Evolutionary conservation across 2,329 filamentous ascomycete species (phyloP), one percentile per base, ranked within the genome.

Genomic region (Cercospora sp.): DNA sequence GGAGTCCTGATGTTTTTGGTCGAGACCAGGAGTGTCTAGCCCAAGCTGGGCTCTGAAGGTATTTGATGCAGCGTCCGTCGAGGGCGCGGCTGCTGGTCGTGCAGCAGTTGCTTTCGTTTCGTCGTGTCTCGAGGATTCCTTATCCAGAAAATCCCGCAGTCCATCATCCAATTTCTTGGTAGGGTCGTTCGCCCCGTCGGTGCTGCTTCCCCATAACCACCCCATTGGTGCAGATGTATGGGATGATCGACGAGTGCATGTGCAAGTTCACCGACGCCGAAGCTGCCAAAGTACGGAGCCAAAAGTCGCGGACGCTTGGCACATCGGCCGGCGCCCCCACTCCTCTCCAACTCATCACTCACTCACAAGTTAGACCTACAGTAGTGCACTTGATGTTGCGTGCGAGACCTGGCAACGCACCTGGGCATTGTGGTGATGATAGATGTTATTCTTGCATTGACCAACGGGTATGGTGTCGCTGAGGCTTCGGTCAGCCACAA

Each of bases 141-240:
- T 89, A 77, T 93, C 85, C 76, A 97, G 89, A 79, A 94, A 97
- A 72, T 94, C 91, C 76, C 91, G 90, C 66, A 97, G 87, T 71
- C 90, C 89, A 45, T 92, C 91, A 77, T 97, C 93, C 74, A 97
- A 89, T 74, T 91, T 89, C 74, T 86, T 85, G 72, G 93, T 85
- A 26, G 91, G 89, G 77, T 92, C 88, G 70, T 89, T 82, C 64
- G 80, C 79, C 72, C 84, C 80, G 74, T 85, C 78, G 71, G 75
- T 74, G 62, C 70, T 71, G 26, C 63, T 51, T 13, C 72, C 72
- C 87, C 87, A 89, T 69, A 89, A 84, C 88, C 88, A 90, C 74
- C 87, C 86, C 88, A 90, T 89, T 71, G 30, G 31, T 66, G 45
- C 59, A 57, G 58, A 66, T 66, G 58, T 23, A 31, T 57, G 13